Evolutionary conservation across 441 rosid genomes (phyloP), one percentile per base, ranked within the genome.

Genomic region (Gossypium davidsonii): DNA sequence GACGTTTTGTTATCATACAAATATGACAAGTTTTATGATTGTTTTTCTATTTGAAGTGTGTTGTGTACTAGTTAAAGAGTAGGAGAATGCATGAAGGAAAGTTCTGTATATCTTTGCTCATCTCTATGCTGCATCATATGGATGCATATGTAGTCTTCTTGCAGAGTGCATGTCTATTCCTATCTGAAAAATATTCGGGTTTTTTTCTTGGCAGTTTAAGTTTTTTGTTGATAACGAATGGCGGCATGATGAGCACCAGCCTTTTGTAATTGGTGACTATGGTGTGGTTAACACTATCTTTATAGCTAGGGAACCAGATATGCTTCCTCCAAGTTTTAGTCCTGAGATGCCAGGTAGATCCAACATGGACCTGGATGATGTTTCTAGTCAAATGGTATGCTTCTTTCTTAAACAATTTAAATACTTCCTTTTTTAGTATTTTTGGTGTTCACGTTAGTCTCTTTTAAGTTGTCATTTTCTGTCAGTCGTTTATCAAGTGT

Each of bases 361-460:
- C 9, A 82, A 73, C 80, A 93, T 93, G 97, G 98, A 93, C 31
- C 85, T 93, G 31, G 98, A 93, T 79, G 91, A 86, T 79, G 85
- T 73, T 59, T 70, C 80, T 58, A 51, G 53, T 37, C 85, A 64
- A 62, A 70, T 67, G 81, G 97, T 90, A 84, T 77, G 85, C 75
- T 72, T 44, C 8, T n/a, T 21, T 44, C 3, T 7, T 21, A 15
- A 15, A 18, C n/a, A 14, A 14, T 39, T 25, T 46, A 6, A 6
- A 25, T 11, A 31, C 34, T 31, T 28, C 34, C 5, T 0, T 28
- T 28, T 28, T 28, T 28, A 28, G 34, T 1, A 49, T 5, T 67
- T 68, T 28, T 0, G 7, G 39, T 53, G 44, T 52, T n/a, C 7
- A 9, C 3, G 1, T 68, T 2, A 51, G 25, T 51, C 4, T 23